Evolutionary conservation across 2,329 filamentous ascomycete genomes (phyloP), one percentile per base, ranked within the genome.

Genomic region (Didymella glomerata): DNA sequence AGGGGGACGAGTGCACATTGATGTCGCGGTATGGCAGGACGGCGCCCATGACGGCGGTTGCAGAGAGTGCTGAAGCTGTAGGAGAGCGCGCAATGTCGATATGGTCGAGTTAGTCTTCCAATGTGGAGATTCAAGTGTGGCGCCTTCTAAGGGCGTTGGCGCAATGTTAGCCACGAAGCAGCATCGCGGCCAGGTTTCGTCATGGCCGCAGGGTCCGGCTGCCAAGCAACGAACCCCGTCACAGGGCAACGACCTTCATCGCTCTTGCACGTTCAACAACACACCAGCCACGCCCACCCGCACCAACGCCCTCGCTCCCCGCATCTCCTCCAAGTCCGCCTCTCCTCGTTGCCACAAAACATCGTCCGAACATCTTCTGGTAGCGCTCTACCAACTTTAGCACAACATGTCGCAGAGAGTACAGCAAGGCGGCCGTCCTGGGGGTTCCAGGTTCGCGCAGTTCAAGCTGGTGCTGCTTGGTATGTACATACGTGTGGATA

Each of bases 401-500:
- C 60, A 68, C 61, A 72, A 46, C 78, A 98, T 98, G 94, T 91
- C 93, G 81, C 86, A 91, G 79, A 88, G 93, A 88, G 88, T 88
- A 82, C 88, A 85, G 87, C 89, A 88, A 87, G 84, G 84, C 76
- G 84, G 82, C 74, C 83, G 87, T 67, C 84, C 86, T 61, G 85
- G 85, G 8, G 86, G 75, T 66, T 76, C 91, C 80, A 89, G 94
- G 75, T 98, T 99, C 81, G 94, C 95, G 73, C 95, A 99, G 85
- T 99, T 99, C 84, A 99, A 99, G 86, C 87, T 99, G 72, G 95
- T 99, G 68, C 85, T 99, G 76, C 86, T 99, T 67, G 95, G 95
- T 98, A 86, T 69, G 90, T 40, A 51, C 50, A 49, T 30, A 20
- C 9, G 13, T 42, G 4, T 25, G 13, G 20, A 18, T 4, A 2